Percentiles rank a stretch among this genome's conserved stretches.
These are phyloP conservation scores for Aspergillus sclerotialis DNA, from an alignment of 2,329 filamentous ascomycete species.

Conservation along the genomic window DNA sequence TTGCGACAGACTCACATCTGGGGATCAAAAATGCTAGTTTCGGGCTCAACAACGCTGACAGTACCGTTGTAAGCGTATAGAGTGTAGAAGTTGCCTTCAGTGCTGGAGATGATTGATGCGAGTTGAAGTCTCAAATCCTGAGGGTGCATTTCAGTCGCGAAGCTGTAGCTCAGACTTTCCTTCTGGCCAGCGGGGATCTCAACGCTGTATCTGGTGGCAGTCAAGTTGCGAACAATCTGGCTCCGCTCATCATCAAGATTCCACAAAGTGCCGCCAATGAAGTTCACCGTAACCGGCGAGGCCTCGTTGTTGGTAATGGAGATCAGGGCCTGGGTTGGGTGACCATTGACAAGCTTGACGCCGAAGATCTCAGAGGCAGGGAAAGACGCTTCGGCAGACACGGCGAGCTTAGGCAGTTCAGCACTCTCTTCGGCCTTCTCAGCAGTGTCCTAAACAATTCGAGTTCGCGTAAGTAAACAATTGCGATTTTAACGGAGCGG, in stretches of 20 bases:
- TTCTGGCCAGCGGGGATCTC: conserved; percentile 69
- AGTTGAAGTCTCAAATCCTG: conserved; percentile 78
- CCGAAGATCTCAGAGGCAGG: conserved; percentile 75
- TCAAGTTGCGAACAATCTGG: conserved; percentile 75
- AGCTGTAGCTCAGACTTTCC: conserved; percentile 71
- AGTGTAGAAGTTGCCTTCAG: conserved; percentile 64
- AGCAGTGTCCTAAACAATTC: conserved; percentile 44
- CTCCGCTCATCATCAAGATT: conserved; percentile 50
- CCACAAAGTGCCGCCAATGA: conserved; percentile 69
- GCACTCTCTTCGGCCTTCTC: conserved; percentile 60
- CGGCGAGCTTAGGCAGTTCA: conserved; percentile 53
- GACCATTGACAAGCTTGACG: conserved; percentile 90
- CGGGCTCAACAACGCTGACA: conserved; percentile 81
- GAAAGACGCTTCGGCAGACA: conserved; percentile 53
- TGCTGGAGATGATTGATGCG: conserved; percentile 63
- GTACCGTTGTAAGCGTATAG: conserved; percentile 73
- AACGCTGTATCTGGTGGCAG: conserved; percentile 64
- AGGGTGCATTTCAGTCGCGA: conserved; percentile 85
- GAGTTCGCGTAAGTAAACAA: conserved; percentile 14
- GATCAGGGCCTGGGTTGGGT: conserved; percentile 73
- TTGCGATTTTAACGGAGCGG: conserved; percentile 11
- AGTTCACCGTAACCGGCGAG: conserved; percentile 63
- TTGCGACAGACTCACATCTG: conserved; percentile 68
- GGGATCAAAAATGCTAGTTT: conserved; percentile 86
- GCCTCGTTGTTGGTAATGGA: conserved; percentile 80